Percentiles rank a stretch among this genome's conserved stretches.
Evolutionary conservation across 345 rosid species (phyloP).

Genomic region (Conringia planisiliqua): DNA sequence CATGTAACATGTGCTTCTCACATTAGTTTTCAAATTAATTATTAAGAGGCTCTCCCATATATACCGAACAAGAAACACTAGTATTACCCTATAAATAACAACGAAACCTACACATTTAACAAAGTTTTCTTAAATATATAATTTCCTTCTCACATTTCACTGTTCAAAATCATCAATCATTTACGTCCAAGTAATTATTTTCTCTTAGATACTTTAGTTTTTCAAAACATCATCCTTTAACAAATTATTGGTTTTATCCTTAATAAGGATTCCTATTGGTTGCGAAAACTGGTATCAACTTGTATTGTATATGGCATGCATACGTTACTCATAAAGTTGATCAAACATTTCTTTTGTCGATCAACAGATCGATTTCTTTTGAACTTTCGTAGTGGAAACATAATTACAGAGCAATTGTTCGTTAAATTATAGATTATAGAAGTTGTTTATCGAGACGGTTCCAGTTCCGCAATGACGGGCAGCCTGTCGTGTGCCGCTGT

Average conservation of each 20-base stretch:
- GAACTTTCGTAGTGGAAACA: too few relatives aligned
- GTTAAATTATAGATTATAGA: not conserved
- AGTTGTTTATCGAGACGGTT: not conserved
- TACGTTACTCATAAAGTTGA: not conserved
- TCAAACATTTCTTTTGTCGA: not conserved
- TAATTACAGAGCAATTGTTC: not conserved
- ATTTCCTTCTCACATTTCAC: too few relatives aligned
- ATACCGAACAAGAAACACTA: too few relatives aligned
- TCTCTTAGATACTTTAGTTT: not conserved
- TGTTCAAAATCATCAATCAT: too few relatives aligned
- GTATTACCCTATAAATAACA: too few relatives aligned
- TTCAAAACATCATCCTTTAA: not conserved
- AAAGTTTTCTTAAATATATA: too few relatives aligned
- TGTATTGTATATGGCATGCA: not conserved
- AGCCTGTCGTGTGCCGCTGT: conserved; percentile 23
- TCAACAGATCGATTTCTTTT: too few relatives aligned
- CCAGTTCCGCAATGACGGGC: conserved; percentile 8
- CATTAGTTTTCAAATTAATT: too few relatives aligned
- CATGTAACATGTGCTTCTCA: too few relatives aligned
- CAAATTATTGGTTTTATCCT: not conserved
- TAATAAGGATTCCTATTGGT: not conserved
- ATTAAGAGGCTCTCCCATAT: too few relatives aligned
- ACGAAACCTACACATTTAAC: too few relatives aligned
- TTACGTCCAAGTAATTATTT: too few relatives aligned
- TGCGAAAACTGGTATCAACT: not conserved